These are phyloP conservation scores for Fusarium lyarnte DNA, from an alignment of 2,329 filamentous ascomycete species.

Conservation along the genomic window DNA sequence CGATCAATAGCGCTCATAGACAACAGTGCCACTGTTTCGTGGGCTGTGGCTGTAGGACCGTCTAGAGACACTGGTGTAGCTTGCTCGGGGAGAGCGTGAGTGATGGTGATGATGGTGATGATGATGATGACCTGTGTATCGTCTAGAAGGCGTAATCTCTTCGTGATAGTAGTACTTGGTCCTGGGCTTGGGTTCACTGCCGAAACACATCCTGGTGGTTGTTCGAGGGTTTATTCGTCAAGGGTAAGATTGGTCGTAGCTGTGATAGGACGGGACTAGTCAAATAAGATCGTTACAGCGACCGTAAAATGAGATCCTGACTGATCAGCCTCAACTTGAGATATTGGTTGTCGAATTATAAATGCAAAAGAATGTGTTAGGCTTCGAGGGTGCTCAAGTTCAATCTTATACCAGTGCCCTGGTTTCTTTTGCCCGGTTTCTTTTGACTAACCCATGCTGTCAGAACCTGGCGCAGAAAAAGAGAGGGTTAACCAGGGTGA, in stretches of 20 bases:
- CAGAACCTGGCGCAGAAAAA: slow-evolving; percentile 33
- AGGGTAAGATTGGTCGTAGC: background rate
- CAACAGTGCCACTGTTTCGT: slow-evolving; percentile 52
- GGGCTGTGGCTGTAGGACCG: slow-evolving; percentile 53
- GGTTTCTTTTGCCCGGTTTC: slow-evolving; percentile 43
- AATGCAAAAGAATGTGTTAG: background rate
- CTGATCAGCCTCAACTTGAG: background rate
- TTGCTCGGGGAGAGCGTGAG: slow-evolving; percentile 52
- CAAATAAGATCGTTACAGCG: background rate
- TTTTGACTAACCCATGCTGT: slow-evolving; percentile 37
- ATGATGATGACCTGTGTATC: slow-evolving; percentile 49
- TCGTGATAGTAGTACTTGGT: slow-evolving; percentile 66
- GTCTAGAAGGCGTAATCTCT: slow-evolving; percentile 60
- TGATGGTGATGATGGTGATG: slow-evolving; percentile 49
- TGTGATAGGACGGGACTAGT: background rate
- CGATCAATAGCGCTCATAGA: slow-evolving; percentile 33
- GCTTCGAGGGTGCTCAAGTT: slow-evolving; percentile 26
- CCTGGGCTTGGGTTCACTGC: slow-evolving; percentile 52
- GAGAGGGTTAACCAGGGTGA: slow-evolving; percentile 35
- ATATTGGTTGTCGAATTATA: slow-evolving; percentile 2
- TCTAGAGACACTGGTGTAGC: slow-evolving; percentile 54
- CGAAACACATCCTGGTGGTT: slow-evolving; percentile 61
- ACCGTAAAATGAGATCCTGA: background rate
- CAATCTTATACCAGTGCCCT: slow-evolving; percentile 41
- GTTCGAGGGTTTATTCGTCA: slow-evolving; percentile 4